Conservation (phyloP, 2,329 filamentous ascomycete species). For the Pseudocercospora crystallina region DNA sequence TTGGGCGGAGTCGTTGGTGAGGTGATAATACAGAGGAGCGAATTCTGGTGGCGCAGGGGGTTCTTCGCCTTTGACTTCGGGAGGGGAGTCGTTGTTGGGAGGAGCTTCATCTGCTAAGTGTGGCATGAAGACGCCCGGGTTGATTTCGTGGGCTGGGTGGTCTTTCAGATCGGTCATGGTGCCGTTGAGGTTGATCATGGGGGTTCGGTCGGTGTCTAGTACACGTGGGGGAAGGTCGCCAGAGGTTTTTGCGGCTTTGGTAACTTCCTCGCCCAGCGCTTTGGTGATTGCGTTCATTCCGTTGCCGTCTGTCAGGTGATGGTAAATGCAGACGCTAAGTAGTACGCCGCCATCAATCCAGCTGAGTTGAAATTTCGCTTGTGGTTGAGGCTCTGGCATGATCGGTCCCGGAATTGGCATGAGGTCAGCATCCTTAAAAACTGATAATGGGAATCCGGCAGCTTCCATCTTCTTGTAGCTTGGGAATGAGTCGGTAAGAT, state of each 20-base stretch:
- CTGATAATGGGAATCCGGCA: constrained; percentile 18
- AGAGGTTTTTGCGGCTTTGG: constrained; percentile 13
- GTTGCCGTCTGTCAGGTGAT: constrained; percentile 23
- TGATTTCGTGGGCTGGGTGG: constrained; percentile 17
- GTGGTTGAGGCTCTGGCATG: constrained; percentile 21
- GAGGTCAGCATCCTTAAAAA: constrained; percentile 20
- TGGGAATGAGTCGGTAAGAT: constrained; percentile 14
- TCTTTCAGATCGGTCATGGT: constrained; percentile 15
- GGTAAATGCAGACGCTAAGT: constrained; percentile 23
- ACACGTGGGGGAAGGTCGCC: constrained; percentile 16
- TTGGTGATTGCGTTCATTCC: constrained; percentile 25
- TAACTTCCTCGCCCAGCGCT: constrained; percentile 22
- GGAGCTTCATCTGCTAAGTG: constrained; percentile 15
- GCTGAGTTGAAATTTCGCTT: constrained; percentile 19
- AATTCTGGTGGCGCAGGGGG: constrained; percentile 14
- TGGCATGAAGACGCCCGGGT: constrained; percentile 13
- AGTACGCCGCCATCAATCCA: constrained; percentile 23
- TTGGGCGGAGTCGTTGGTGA: constrained; percentile 13
- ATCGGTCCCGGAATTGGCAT: constrained; percentile 21
- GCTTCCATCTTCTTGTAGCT: constrained; percentile 16
- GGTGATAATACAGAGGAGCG: constrained; percentile 16
- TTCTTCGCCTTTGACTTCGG: constrained; percentile 15
- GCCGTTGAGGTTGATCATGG: constrained; percentile 16
- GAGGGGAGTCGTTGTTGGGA: background rate
- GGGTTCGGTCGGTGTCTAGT: constrained; percentile 15